Evolutionary conservation across 805 yeast species (phyloP), one percentile per base, ranked within the genome.

Genomic region (Teunomyces cretensis): DNA sequence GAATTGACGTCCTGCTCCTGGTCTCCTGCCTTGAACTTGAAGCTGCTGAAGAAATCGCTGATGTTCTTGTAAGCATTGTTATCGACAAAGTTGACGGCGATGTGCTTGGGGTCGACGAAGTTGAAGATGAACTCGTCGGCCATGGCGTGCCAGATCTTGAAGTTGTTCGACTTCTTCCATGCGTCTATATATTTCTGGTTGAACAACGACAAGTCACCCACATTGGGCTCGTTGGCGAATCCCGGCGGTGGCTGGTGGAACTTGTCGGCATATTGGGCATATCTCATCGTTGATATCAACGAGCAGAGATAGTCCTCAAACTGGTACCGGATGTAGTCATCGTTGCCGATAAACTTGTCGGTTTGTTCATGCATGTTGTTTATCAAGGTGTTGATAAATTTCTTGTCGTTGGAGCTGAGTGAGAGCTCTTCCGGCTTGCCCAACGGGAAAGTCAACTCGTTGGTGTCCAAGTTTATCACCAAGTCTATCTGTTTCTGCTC

Each of bases 281-380:
- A 86, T 62, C 95, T 86, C 16, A 79, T 81, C 19, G 87, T 75
- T 0, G 96, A 74, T 17, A 92, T 61, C 50, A 94, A 62, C 9
- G 95, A 88, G 47, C 86, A 76, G 19, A 91, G 65, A 58, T 94
- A 94, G 56, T 91, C 97, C 59, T 94, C 99, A 64, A 92, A 91
- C 56, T 83, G 89, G 66, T 82, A 78, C 42, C 98, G 69, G 27
- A 94, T 83, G 58, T 84, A 88, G 64, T 94, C 99, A 56, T 94
- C 98, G 53, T 65, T 67, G 5, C 76, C 74, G 9, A 67, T 46
- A 50, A 55, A 72, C 17, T 61, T 59, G 30, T 65, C 68, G 13
- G 51, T 52, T 67, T 67, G 9, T 8, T 79, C 65, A 2, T 72
- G 60, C 15, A 86, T 89, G 5, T 77, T 74, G 30, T 62, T 58